phyloP scores from a whole-genome alignment of 2,329 filamentous ascomycete genomes.

The Helicocarpus griseus region DNA sequence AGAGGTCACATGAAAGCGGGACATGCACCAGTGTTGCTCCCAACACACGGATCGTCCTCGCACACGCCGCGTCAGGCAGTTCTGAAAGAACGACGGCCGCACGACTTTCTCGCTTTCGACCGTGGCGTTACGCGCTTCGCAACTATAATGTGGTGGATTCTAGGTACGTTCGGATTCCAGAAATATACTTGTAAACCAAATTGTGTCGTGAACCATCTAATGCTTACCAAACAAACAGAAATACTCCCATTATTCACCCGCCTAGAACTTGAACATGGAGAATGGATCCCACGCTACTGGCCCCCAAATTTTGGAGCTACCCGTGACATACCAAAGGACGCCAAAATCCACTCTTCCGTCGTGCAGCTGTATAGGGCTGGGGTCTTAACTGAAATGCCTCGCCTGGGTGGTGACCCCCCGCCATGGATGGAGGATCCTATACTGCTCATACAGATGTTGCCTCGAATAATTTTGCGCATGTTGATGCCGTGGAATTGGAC shows the following conservation, averaged over 20 bases:
- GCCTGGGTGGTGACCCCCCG: slow-evolving; percentile 14
- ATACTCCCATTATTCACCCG: slow-evolving; percentile 27
- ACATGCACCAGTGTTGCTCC: slow-evolving; percentile 1
- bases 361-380: slow-evolving; percentile 18
- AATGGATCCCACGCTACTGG: slow-evolving; percentile 25
- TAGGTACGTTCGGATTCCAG: slow-evolving; percentile 15
- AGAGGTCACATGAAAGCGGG: slow-evolving; percentile 10
- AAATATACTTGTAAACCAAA: background rate
- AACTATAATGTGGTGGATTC: slow-evolving; percentile 27
- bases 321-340: slow-evolving; percentile 24
- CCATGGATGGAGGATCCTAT: slow-evolving; percentile 11
- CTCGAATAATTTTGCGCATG: background rate
- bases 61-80: background rate
- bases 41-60: background rate
- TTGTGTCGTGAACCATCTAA: background rate
- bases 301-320: slow-evolving; percentile 27
- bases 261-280: slow-evolving; percentile 25
- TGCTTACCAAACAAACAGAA: slow-evolving; percentile 17
- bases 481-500: slow-evolving; percentile 10
- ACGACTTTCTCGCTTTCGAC: slow-evolving; percentile 26
- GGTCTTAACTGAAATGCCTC: slow-evolving; percentile 15
- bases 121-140: slow-evolving; percentile 18
- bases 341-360: slow-evolving; percentile 23
- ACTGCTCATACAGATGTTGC: background rate
- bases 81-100: slow-evolving; percentile 13